These are phyloP conservation scores for Apiospora arundinis DNA, from an alignment of 2,329 filamentous ascomycete species.

Conservation along the genomic window DNA sequence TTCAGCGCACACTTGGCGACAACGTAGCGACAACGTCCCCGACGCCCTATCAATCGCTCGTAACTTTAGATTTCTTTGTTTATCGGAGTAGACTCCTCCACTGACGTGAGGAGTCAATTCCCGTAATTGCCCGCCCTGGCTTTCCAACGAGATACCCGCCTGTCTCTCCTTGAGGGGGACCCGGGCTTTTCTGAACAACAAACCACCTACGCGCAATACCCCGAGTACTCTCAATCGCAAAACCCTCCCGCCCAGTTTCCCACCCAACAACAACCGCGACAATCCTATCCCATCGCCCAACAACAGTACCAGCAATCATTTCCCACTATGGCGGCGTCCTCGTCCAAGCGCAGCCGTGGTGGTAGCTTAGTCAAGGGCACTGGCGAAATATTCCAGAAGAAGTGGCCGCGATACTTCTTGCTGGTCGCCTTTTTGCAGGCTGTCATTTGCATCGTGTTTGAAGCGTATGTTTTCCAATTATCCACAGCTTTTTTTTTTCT, in stretches of 20 bases:
- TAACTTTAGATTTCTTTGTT: background rate
- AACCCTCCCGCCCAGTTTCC: slow-evolving; percentile 1
- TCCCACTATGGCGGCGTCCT: slow-evolving; percentile 42
- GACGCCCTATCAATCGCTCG: background rate
- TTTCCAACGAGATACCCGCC: slow-evolving; percentile 51
- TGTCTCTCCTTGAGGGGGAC: slow-evolving; percentile 51
- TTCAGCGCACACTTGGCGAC: background rate
- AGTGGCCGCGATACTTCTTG: slow-evolving; percentile 90
- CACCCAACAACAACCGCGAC: slow-evolving; percentile 21
- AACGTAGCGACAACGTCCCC: background rate
- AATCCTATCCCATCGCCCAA: slow-evolving; percentile 29
- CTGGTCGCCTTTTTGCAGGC: slow-evolving; percentile 77
- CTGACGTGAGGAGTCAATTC: slow-evolving; percentile 35
- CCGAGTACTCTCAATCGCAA: slow-evolving; percentile 20
- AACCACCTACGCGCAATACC: slow-evolving; percentile 27
- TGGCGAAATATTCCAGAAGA: slow-evolving; percentile 81
- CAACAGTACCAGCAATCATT: slow-evolving; percentile 41
- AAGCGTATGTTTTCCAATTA: slow-evolving; percentile 69
- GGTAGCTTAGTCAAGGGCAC: slow-evolving; percentile 47
- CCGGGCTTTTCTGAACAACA: slow-evolving; percentile 36
- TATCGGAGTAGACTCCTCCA: slow-evolving; percentile 25
- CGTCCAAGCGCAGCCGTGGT: slow-evolving; percentile 41
- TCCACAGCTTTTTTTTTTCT: slow-evolving; percentile 20
- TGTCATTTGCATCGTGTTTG: slow-evolving; percentile 79
- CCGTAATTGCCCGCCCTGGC: slow-evolving; percentile 51